A percentile compares a stretch with the other conserved stretches of the same genome.
Conservation (phyloP, 495 filamentous ascomycete species). For the Apodospora peruviana region DNA sequence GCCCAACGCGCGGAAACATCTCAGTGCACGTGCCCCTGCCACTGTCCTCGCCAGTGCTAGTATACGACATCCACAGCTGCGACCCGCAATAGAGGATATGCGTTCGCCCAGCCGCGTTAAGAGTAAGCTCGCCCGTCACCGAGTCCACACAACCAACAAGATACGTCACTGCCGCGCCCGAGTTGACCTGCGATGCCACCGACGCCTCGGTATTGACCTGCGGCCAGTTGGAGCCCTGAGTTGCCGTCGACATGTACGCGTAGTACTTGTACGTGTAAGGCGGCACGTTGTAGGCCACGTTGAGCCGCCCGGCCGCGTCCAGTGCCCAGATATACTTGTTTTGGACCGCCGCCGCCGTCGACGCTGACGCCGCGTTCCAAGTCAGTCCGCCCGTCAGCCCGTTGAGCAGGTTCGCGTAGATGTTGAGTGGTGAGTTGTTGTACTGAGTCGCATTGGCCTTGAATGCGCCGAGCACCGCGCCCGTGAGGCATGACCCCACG, state of each 20-base stretch:
- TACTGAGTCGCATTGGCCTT: neutral
- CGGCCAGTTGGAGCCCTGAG: neutral
- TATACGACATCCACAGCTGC: conserved; percentile 9
- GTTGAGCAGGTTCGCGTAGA: conserved; percentile 11
- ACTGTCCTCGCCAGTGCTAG: neutral
- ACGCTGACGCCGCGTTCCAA: neutral
- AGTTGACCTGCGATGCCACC: neutral
- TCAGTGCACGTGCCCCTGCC: neutral
- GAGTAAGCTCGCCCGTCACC: conserved; percentile 6
- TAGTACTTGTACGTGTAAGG: conserved; percentile 9
- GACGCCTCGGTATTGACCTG: conserved; percentile 1
- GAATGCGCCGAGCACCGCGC: conserved; percentile 1
- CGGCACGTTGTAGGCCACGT: conserved; percentile 5
- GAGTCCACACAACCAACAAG: conserved; percentile 10
- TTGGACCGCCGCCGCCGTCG: neutral
- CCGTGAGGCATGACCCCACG: neutral
- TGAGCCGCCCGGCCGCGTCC: conserved; percentile 3
- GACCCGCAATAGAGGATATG: conserved; percentile 3
- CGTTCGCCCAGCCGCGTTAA: neutral
- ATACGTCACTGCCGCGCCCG: neutral
- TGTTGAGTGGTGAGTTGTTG: neutral
- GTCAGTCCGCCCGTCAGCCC: neutral
- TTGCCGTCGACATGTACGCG: conserved; percentile 2
- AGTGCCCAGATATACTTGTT: conserved; percentile 5
- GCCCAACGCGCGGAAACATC: conserved; percentile 2